A percentile compares a stretch with the other conserved stretches of the same genome.
Conservation (phyloP, 2,329 filamentous ascomycete species). For the Botrytis pseudocinerea region DNA sequence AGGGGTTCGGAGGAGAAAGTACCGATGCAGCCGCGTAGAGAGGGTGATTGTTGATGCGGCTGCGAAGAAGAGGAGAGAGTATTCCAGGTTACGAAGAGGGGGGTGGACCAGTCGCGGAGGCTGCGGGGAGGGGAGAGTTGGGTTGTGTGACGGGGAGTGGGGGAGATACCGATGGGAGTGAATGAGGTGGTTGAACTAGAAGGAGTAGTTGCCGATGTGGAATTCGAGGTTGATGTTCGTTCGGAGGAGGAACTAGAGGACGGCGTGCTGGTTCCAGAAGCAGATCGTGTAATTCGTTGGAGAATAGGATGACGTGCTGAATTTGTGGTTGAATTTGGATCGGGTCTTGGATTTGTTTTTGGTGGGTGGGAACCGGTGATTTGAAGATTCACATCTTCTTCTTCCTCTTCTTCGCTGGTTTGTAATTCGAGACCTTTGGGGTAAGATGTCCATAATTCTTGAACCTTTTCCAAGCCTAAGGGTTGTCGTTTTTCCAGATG, state of each 20-base stretch:
- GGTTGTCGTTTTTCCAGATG: slow-evolving; percentile 70
- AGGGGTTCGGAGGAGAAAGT: slow-evolving; percentile 83
- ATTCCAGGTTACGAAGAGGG: slow-evolving; percentile 90
- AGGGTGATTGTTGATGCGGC: slow-evolving; percentile 39
- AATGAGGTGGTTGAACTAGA: slow-evolving; percentile 46
- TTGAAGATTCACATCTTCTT: background rate
- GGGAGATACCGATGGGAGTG: slow-evolving; percentile 30
- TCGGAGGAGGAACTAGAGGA: slow-evolving; percentile 21
- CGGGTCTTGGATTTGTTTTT: slow-evolving; percentile 4
- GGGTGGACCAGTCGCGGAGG: slow-evolving; percentile 53
- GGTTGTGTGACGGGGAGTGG: slow-evolving; percentile 28
- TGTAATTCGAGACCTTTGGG: slow-evolving; percentile 43
- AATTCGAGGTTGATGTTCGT: slow-evolving; percentile 25
- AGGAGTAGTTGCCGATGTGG: slow-evolving; percentile 47
- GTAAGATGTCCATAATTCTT: slow-evolving; percentile 58
- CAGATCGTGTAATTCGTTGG: slow-evolving; percentile 27
- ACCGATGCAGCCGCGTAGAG: slow-evolving; percentile 90
- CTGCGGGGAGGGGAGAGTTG: slow-evolving; percentile 28
- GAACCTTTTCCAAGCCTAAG: slow-evolving; percentile 66
- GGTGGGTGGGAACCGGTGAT: background rate
- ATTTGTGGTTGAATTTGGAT: slow-evolving; percentile 5
- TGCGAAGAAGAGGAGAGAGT: slow-evolving; percentile 54
- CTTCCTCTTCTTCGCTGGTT: slow-evolving; percentile 43
- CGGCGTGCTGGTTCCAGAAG: slow-evolving; percentile 14
- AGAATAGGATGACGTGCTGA: slow-evolving; percentile 28